Conservation (phyloP, 768 basidiomycete genomes). For the Pulveroboletus sp. region DNA sequence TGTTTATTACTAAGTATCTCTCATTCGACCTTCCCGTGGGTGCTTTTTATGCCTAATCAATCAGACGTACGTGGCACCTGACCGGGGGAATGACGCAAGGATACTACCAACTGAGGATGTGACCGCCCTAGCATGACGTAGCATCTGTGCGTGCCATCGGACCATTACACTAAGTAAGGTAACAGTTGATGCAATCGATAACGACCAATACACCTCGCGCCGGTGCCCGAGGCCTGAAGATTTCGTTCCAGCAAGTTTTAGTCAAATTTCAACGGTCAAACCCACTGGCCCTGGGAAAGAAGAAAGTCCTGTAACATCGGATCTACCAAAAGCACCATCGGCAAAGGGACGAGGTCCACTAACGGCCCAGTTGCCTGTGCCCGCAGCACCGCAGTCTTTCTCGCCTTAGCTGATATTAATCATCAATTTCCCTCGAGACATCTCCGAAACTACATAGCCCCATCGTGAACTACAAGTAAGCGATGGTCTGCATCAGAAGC, state of each 20-base stretch:
- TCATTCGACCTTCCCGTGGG: too few relatives aligned
- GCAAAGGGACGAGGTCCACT: too few relatives aligned
- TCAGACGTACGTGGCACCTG: not conserved
- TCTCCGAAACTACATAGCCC: slow-evolving; percentile 39
- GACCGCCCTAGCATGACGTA: too few relatives aligned
- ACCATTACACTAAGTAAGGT: not conserved
- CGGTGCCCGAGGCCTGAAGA: too few relatives aligned
- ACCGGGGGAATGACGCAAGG: not conserved
- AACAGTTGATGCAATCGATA: not conserved
- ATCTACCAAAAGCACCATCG: not conserved
- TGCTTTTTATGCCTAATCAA: not conserved
- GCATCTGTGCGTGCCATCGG: too few relatives aligned
- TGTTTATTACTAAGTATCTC: slow-evolving; percentile 25
- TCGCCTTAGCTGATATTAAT: slow-evolving; percentile 19
- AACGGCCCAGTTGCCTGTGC: too few relatives aligned
- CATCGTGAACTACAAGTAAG: slow-evolving; percentile 42
- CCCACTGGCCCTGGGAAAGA: too few relatives aligned
- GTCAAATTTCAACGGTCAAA: too few relatives aligned
- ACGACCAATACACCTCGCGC: too few relatives aligned
- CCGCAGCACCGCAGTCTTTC: not conserved
- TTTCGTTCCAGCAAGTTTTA: too few relatives aligned
- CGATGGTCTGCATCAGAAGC: slow-evolving; percentile 41
- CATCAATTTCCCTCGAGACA: slow-evolving; percentile 34
- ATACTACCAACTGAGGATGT: too few relatives aligned
- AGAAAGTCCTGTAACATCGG: not conserved